Evolutionary conservation across 1,139 yeast genomes (phyloP).

Genomic region (Blastobotrys petasosporus): DNA sequence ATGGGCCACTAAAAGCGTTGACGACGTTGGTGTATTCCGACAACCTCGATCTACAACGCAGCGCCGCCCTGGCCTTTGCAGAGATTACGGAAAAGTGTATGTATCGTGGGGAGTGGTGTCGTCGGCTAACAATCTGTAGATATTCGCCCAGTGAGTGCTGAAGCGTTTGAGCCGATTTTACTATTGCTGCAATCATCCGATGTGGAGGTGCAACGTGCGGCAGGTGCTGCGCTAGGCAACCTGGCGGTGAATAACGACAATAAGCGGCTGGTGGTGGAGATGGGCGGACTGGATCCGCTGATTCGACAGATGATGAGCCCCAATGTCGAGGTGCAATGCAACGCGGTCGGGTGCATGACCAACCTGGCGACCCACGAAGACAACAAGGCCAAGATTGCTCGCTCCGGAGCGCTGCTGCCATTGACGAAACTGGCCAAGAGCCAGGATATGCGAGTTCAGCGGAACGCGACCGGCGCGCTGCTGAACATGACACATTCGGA

Average conservation of each 20-base stretch:
- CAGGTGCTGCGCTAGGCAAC: constrained; percentile 97
- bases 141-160: constrained; percentile 77
- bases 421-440: constrained; percentile 90
- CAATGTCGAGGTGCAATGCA: constrained; percentile 96
- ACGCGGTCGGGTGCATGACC: constrained; percentile 98
- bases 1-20: constrained; percentile 76
- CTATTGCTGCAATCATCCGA: constrained; percentile 82
- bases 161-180: constrained; percentile 87
- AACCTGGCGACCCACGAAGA: constrained; percentile 98
- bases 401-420: constrained; percentile 94
- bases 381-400: constrained; percentile 90
- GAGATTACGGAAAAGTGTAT: constrained; percentile 84
- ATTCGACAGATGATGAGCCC: constrained; percentile 97
- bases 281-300: constrained; percentile 96
- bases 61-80: constrained; percentile 98
- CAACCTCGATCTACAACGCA: constrained; percentile 87
- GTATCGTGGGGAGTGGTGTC: neutral
- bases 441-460: constrained; percentile 90
- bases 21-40: constrained; percentile 92
- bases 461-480: constrained; percentile 97
- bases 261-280: constrained; percentile 85
- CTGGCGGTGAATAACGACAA: constrained; percentile 95
- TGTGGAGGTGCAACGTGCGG: constrained; percentile 95
- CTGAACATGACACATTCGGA: constrained; percentile 97
- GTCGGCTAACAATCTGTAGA: constrained; percentile 12